Evolutionary conservation across 495 filamentous ascomycete species (phyloP).

Genomic region (Oleoguttula mirabilis): DNA sequence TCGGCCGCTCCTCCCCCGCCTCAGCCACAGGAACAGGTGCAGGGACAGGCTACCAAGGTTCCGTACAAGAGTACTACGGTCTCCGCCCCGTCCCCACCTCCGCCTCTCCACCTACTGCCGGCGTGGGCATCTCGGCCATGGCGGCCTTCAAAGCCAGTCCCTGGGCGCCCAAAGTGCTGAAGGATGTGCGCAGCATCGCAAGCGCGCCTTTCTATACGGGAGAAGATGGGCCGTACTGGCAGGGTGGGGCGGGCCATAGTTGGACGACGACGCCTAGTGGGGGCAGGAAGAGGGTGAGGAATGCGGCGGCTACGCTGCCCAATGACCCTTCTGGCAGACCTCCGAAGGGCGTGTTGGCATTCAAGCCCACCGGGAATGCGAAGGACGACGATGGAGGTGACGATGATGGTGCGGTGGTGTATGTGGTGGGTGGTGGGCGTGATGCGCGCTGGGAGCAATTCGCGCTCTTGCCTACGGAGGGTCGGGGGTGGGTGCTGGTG

Average conservation of each 20-base stretch:
- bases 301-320: conserved; percentile 18
- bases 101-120: conserved; percentile 1
- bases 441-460: conserved; percentile 83
- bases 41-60: conserved; percentile 11
- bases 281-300: conserved; percentile 7
- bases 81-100: conserved; percentile 14
- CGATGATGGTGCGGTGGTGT: conserved; percentile 32
- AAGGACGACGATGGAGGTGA: conserved; percentile 55
- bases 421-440: conserved; percentile 64
- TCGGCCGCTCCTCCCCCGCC: conserved; percentile 1
- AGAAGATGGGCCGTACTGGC: conserved; percentile 41
- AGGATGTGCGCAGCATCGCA: conserved; percentile 71
- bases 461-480: conserved; percentile 48
- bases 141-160: conserved; percentile 63
- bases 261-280: conserved; percentile 13
- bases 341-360: conserved; percentile 56
- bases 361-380: conserved; percentile 57
- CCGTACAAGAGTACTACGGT: conserved; percentile 20
- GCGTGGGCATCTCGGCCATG: conserved; percentile 40
- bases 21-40: too few species aligned
- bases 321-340: conserved; percentile 44
- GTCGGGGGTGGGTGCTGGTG: conserved; percentile 47
- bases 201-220: conserved; percentile 66
- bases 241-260: conserved; percentile 11
- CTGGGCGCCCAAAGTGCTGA: conserved; percentile 65